Base-by-base conservation (phyloP, 139 green algal species). In the Gonium pectorale region DNA sequence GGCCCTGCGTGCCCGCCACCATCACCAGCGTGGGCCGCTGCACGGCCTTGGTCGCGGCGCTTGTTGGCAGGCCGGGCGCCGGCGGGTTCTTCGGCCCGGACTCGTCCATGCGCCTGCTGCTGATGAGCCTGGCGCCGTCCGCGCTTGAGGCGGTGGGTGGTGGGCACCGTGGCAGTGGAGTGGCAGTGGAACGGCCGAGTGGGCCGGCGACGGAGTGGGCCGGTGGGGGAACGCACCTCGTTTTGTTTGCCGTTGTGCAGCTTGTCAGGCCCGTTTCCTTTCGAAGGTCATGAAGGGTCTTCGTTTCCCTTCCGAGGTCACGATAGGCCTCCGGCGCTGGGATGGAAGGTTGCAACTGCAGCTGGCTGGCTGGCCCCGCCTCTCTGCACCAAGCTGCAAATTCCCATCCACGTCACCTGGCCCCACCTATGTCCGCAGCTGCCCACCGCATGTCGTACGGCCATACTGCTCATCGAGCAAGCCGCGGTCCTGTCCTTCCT, bases 1-100 rank as follows among this genome's bases (percentile, higher is more conserved):
- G 54, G n/a, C n/a, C n/a, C 5, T 82, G 75, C 59, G 41, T 82
- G 40, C 75, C 75, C 22, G 75, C 75, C 17, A 59, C 41, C 13
- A 15, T 82, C 41, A 82, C 75, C 59, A 52, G 40, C 59, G 31
- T 19, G 5, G 75, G 75, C 31, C 60, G 75, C 19, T 8, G 41
- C 5, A 35, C 52, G 0, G 40, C 75, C 0, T 52, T 7, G 3
- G 41, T 72, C 3, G 2, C 62, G 75, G 27, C 59, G 8, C 38
- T 38, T 2, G 15, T 40, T 26, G 26, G 33, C 27, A 11, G 59
- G 21, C n/a, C 72, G 44, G n/a, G 71, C 49, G 71, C 11, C 21
- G 24, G 44, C 13, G 51, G 71, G 5, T 38, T 51, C 26, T 51
- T 7, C 1, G 70, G 46, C 5, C 46, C 21, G 46, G 49, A 79